These are phyloP conservation scores for Pelagophyceae sp. DNA, from an alignment of 352 stramenopile species.

Conservation along the genomic window DNA sequence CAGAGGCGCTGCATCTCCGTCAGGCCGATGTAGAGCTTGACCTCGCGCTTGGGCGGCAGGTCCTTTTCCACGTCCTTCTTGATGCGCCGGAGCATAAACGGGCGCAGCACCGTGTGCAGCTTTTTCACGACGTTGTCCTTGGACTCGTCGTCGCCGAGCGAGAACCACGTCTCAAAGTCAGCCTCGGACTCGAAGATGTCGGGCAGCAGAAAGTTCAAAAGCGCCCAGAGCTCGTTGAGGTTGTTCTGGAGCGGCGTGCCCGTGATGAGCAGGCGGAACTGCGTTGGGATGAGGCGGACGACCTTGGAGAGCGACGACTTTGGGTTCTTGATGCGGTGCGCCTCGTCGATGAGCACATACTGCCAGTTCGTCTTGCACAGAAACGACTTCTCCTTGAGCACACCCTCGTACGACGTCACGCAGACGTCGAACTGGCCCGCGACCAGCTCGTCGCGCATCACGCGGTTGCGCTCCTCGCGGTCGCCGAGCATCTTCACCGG, in stretches of 20 bases:
- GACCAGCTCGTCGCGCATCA: background rate
- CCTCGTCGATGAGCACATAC: constrained; percentile 97
- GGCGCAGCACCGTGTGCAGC: constrained; percentile 78
- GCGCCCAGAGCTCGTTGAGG: constrained; percentile 73
- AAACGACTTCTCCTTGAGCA: constrained; percentile 37
- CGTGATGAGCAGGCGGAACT: constrained; percentile 74
- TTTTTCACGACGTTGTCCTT: constrained; percentile 93
- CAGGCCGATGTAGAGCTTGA: constrained; percentile 94
- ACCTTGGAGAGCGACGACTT: constrained; percentile 11
- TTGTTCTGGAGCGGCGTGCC: constrained; percentile 87
- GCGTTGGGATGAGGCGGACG: constrained; percentile 35
- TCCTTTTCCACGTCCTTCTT: constrained; percentile 93
- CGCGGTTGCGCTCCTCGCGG: background rate
- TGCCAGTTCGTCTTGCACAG: constrained; percentile 37
- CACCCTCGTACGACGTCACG: constrained; percentile 88
- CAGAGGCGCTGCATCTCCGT: constrained; percentile 95
- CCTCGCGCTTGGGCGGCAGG: constrained; percentile 95
- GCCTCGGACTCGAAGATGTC: constrained; percentile 77
- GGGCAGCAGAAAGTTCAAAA: constrained; percentile 77
- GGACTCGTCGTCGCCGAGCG: constrained; percentile 61
- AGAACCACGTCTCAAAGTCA: constrained; percentile 51
- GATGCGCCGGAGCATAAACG: constrained; percentile 92
- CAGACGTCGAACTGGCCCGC: constrained; percentile 64
- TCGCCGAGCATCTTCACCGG: constrained; percentile 88
- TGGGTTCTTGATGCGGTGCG: constrained; percentile 60